Conservation (phyloP, 257 asterid genomes). For the Phtheirospermum japonicum region DNA sequence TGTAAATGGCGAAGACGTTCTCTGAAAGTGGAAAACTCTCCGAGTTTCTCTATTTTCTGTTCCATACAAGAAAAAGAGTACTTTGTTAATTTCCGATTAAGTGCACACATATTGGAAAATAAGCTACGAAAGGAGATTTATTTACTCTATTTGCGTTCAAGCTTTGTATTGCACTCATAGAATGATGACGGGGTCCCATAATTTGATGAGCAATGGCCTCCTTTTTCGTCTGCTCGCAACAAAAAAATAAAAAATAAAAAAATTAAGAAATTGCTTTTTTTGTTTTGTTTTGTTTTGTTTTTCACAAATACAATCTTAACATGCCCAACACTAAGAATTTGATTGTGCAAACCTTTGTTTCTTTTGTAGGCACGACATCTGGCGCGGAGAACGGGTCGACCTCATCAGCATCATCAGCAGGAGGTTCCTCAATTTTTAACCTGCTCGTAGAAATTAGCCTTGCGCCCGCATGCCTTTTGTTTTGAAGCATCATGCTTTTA, state of each 20-base stretch:
- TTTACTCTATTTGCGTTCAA: conserved; percentile 62
- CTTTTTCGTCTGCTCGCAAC: conserved; percentile 49
- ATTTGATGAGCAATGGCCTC: conserved; percentile 74
- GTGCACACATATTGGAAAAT: conserved; percentile 1
- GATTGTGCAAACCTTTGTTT: conserved; percentile 48
- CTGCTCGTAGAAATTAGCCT: conserved; percentile 82
- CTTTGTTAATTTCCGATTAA: conserved; percentile 20
- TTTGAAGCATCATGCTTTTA: conserved; percentile 76
- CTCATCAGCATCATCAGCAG: conserved; percentile 53
- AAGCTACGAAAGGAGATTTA: conserved; percentile 33
- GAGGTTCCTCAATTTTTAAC: conserved; percentile 61
- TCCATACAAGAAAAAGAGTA: conserved; percentile 25
- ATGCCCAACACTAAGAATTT: not conserved
- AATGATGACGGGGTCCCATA: conserved; percentile 77
- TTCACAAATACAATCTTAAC: no score
- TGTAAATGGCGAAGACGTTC: conserved; percentile 92
- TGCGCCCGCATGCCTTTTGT: conserved; percentile 66
- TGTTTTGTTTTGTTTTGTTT: no score
- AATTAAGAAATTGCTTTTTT: no score
- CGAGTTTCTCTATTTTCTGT: conserved; percentile 73
- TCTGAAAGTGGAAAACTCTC: conserved; percentile 66
- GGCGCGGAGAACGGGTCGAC: conserved; percentile 82
- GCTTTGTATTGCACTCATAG: conserved; percentile 48
- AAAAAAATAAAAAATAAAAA: conserved; percentile 32
- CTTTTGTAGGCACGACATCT: conserved; percentile 66